These are phyloP conservation scores for Cyphellophora europaea DNA, from an alignment of 2,329 filamentous ascomycete genomes.

Conservation along the genomic window DNA sequence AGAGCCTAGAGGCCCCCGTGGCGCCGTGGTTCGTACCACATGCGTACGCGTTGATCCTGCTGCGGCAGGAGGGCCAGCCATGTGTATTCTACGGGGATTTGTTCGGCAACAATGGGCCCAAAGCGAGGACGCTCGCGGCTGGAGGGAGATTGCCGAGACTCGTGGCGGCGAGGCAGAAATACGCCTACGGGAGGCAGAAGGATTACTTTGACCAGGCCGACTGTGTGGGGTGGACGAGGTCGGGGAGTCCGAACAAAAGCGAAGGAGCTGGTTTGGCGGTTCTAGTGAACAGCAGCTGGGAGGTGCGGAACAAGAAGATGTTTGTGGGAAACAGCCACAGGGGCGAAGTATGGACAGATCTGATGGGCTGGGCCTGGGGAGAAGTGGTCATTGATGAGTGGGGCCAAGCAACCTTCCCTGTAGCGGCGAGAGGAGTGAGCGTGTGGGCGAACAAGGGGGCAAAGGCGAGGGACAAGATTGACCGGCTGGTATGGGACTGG, in stretches of 20 bases:
- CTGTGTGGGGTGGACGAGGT: slow-evolving; percentile 54
- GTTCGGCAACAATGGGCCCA: slow-evolving; percentile 51
- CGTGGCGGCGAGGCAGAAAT: slow-evolving; percentile 53
- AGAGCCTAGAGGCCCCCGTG: slow-evolving; percentile 13
- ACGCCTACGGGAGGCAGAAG: slow-evolving; percentile 56
- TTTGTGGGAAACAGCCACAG: slow-evolving; percentile 49
- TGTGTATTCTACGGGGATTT: slow-evolving; percentile 65
- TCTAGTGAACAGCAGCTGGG: slow-evolving; percentile 45
- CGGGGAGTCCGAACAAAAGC: slow-evolving; percentile 24
- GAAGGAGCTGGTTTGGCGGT: slow-evolving; percentile 42
- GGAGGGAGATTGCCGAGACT: slow-evolving; percentile 50
- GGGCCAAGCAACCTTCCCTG: slow-evolving; percentile 51
- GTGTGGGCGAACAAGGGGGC: slow-evolving; percentile 53
- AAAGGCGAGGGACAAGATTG: slow-evolving; percentile 38
- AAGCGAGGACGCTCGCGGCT: slow-evolving; percentile 44
- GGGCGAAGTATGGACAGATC: slow-evolving; percentile 56
- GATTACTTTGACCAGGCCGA: slow-evolving; percentile 54
- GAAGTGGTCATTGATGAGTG: slow-evolving; percentile 50
- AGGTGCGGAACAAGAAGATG: slow-evolving; percentile 44
- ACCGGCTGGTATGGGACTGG: slow-evolving; percentile 28
- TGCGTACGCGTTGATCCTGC: slow-evolving; percentile 63
- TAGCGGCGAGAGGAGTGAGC: slow-evolving; percentile 44
- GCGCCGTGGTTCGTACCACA: slow-evolving; percentile 52
- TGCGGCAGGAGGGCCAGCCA: slow-evolving; percentile 48
- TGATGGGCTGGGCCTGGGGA: slow-evolving; percentile 45